These are phyloP conservation scores for Solanum clarkiae DNA, from an alignment of 257 asterid genomes.

Conservation along the genomic window DNA sequence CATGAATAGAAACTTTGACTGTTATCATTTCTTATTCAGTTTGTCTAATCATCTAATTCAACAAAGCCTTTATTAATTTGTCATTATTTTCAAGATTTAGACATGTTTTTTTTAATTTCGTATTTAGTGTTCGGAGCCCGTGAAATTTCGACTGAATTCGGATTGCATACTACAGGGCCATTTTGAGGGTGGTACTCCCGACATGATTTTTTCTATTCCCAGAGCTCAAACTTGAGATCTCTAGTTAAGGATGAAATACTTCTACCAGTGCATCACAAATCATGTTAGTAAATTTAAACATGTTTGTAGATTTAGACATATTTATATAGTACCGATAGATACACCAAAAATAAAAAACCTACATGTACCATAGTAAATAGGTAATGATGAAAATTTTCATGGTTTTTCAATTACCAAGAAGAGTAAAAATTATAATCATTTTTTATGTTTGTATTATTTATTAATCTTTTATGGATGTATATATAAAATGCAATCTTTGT, in stretches of 20 bases:
- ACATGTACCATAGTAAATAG: neutral
- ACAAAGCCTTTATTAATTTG: neutral
- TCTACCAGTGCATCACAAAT: too few species aligned
- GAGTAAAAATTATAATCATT: neutral
- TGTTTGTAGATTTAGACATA: neutral
- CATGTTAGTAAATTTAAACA: neutral
- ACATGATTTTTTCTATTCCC: too few species aligned
- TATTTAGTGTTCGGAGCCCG: too few species aligned
- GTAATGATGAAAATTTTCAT: neutral
- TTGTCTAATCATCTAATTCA: neutral
- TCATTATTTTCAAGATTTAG: neutral
- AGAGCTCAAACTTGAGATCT: too few species aligned
- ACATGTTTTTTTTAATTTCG: neutral
- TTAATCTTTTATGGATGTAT: neutral
- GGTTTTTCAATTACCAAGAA: neutral
- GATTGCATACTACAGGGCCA: fast-evolving
- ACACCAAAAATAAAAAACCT: neutral
- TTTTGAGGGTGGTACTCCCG: too few species aligned
- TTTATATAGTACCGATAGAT: neutral
- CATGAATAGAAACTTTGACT: neutral
- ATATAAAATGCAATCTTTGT: neutral
- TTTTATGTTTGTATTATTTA: neutral
- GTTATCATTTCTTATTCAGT: neutral
- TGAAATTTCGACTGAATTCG: fast-evolving
- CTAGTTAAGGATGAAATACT: too few species aligned